Evolutionary conservation across 129 eudicot genomes (phyloP), one percentile per base, ranked within the genome.

Genomic region (Escallonia rubra): DNA sequence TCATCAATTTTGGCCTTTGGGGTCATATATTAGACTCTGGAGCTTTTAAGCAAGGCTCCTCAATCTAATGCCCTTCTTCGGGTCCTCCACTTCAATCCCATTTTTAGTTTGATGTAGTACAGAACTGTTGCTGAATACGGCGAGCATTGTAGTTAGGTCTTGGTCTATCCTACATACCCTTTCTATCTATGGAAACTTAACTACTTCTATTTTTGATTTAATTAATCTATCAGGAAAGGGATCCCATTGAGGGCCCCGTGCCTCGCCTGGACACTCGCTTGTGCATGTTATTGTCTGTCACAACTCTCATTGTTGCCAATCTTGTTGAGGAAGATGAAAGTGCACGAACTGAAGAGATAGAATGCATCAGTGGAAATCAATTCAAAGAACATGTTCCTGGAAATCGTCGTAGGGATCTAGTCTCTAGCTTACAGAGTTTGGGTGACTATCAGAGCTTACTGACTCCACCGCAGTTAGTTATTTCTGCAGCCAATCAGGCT

Each of bases 191-290:
- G 45, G 44, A 16, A 12, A n/a, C 45, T 6, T 58, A 46, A 56
- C 63, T 60, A 69, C 50, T 63, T 50, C 63, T 13, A 13, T 41
- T 49, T n/a, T 68, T 11, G 13, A 38, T 61, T 67, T 75, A 12
- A 50, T 61, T 12, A 38, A 57, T 72, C 72, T 34, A 50, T 66
- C 16, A 92, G 98, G 98, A 92, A 76, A 80, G 98, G 67, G 95
- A 92, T 86, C 95, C 98, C 47, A 86, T 92, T 68, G 98, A 92
- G 78, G 98, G 98, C 34, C 98, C 98, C 23, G 85, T 83, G 82
- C 98, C 98, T 74, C 98, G 87, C 43, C 79, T 88, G 41, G 98
- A 86, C 68, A 82, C 95, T 72, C 95, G 96, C 51, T 72, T 92
- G 80, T 81, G 95, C 86, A 80, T 92, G 90, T 72, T 92, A 74